Evolutionary conservation across 495 filamentous ascomycete genomes (phyloP).

Genomic region (Aspergillus sparsus): DNA sequence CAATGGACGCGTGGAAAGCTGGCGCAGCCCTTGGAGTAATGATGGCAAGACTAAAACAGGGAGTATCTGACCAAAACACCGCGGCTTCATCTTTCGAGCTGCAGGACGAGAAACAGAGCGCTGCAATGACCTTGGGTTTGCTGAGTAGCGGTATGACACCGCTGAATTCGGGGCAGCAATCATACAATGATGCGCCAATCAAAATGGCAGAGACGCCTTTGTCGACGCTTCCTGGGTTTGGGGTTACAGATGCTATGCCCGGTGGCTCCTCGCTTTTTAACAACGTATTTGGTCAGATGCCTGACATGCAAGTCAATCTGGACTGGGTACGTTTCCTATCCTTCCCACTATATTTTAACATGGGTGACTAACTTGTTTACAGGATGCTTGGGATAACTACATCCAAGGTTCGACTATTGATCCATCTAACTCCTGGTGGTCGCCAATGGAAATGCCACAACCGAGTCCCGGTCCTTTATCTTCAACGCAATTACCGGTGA

Average conservation of each 20-base stretch:
- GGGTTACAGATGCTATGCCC: slow-evolving; percentile 38
- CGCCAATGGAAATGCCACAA: slow-evolving; percentile 40
- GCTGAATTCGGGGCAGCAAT: slow-evolving; percentile 45
- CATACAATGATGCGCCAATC: slow-evolving; percentile 35
- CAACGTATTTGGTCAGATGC: slow-evolving; percentile 58
- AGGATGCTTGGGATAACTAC: slow-evolving; percentile 61
- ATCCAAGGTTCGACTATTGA: slow-evolving; percentile 54
- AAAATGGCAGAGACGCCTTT: slow-evolving; percentile 38
- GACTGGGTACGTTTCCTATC: slow-evolving; percentile 69
- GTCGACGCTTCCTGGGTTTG: slow-evolving; percentile 37
- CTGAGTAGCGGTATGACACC: slow-evolving; percentile 70
- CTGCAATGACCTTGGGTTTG: slow-evolving; percentile 82
- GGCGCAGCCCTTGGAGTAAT: slow-evolving; percentile 74
- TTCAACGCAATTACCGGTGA: slow-evolving; percentile 18
- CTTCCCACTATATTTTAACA: background rate
- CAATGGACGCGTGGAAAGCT: slow-evolving; percentile 89
- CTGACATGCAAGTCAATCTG: slow-evolving; percentile 66
- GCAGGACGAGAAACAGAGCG: slow-evolving; percentile 57
- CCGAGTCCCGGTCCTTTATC: slow-evolving; percentile 25
- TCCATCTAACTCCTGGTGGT: slow-evolving; percentile 49
- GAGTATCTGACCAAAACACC: slow-evolving; percentile 28
- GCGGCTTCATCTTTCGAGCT: slow-evolving; percentile 30
- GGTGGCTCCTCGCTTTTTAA: slow-evolving; percentile 53
- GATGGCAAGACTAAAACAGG: slow-evolving; percentile 67
- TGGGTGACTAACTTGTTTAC: slow-evolving; percentile 20